Base-by-base conservation (phyloP, 495 filamentous ascomycete genomes). In the Talaromyces wortmannii region DNA sequence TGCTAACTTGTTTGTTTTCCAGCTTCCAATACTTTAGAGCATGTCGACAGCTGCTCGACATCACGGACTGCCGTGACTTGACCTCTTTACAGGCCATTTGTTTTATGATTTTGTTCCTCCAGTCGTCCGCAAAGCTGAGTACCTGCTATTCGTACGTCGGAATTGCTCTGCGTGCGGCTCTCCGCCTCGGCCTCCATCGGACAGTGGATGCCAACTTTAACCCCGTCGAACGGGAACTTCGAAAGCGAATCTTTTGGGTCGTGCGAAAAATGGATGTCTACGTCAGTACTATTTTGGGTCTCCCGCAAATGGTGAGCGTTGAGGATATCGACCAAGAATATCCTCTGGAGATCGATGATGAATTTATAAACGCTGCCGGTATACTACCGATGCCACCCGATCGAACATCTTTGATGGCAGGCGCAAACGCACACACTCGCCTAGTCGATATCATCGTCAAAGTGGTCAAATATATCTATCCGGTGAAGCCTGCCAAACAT, bases 71-170 rank as follows among this genome's bases (percentile, higher is more conserved):
- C 59, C 83, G 91, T 56, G 92, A 96, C 69, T 76, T 97, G 46
- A 80, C 72, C 11, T 91, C 90, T 3, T 76, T 97, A 13, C 92
- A 97, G 64, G 87, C 88, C 0, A 82, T 97, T 30, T 74, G 95
- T 29, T 95, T 91, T 73, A 95, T 96, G 88, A 88, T 96, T 44
- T 72, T 96, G 1, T 97, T 96, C 64, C 77, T 97, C 0, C 92
- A 97, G 56, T 89, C 87, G 0, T 91, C 94, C 13, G 89, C 91
- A 6, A 91, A 94, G 62, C 75, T 97, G 52, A 92, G 89, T 61
- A 94, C 88, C 17, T 97, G 92, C 67, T 97, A 96, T 67, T 88
- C 91, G 0, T 95, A 94, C 68, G 80, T 97, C 49, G 92, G 91
- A 17, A 90, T 97, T 57, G 92, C 90, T 12, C 75, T 96, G 23